Evolutionary conservation across 2,329 filamentous ascomycete species (phyloP).

Genomic region (Aspergillus eucalypticola): DNA sequence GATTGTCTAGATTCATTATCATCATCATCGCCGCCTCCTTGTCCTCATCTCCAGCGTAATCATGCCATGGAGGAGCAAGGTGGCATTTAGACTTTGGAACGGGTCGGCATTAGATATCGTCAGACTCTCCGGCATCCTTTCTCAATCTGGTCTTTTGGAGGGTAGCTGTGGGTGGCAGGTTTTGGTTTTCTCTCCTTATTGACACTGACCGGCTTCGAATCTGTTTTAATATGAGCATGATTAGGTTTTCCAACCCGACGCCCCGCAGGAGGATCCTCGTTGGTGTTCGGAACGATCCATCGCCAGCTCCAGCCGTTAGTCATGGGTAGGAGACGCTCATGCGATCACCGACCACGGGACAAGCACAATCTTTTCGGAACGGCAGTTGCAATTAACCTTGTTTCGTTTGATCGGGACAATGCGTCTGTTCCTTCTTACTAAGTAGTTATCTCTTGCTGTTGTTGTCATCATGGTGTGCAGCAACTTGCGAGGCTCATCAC

Average conservation of each 20-base stretch:
- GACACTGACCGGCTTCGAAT: neutral
- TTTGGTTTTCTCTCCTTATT: neutral
- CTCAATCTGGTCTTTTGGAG: neutral
- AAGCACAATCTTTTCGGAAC: conserved; percentile 21
- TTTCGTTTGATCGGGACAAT: conserved; percentile 16
- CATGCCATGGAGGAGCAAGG: neutral
- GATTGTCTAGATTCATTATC: conserved; percentile 1
- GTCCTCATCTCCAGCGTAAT: neutral
- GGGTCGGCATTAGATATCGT: conserved; percentile 6
- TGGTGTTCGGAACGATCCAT: conserved; percentile 14
- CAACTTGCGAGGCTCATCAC: neutral
- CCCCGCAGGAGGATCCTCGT: conserved; percentile 14
- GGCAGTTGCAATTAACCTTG: conserved; percentile 27
- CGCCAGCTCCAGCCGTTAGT: conserved; percentile 2
- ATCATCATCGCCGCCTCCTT: too few species aligned
- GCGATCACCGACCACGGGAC: conserved; percentile 2
- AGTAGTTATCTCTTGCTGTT: conserved; percentile 3
- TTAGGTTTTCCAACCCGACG: conserved; percentile 8
- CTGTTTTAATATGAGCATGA: neutral
- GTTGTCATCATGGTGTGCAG: neutral
- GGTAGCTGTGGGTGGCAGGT: neutral
- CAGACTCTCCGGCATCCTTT: neutral
- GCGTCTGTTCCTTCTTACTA: conserved; percentile 11
- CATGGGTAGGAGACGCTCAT: conserved; percentile 4
- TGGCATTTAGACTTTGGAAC: conserved; percentile 5